phyloP scores from a whole-genome alignment of 306 rosid species.

The Cicer yamashitae region DNA sequence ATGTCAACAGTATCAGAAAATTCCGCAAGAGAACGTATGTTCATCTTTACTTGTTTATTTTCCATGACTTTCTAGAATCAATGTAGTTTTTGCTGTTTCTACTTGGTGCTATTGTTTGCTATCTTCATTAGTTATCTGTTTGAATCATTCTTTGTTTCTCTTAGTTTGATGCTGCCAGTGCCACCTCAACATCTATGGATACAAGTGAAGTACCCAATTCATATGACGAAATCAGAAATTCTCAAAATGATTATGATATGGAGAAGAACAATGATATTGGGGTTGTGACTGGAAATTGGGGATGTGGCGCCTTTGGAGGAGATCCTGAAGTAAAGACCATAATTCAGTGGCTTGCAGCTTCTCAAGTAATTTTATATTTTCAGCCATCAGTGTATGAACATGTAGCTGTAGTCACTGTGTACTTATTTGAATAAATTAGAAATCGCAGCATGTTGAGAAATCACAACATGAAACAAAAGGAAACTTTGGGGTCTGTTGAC shows the following conservation, averaged over 20 bases:
- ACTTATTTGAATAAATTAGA: conserved; percentile 6
- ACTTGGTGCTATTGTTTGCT: not conserved
- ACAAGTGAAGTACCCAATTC: conserved; percentile 43
- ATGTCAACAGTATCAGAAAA: conserved; percentile 49
- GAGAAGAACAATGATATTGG: conserved; percentile 56
- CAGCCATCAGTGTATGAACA: not conserved
- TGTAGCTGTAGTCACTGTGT: not conserved
- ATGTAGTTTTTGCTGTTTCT: not conserved
- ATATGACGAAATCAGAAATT: conserved; percentile 37
- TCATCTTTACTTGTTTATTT: conserved; percentile 45
- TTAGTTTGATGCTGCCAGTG: conserved; percentile 50
- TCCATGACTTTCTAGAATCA: conserved; percentile 16
- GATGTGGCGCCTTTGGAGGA: conserved; percentile 97
- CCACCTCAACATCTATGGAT: conserved; percentile 49
- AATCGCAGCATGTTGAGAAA: not conserved
- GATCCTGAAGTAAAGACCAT: conserved; percentile 89
- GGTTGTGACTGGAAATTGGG: conserved; percentile 95
- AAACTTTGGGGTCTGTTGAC: not conserved
- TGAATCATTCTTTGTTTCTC: conserved; percentile 33
- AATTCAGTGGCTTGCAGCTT: conserved; percentile 96
- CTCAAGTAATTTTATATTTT: conserved; percentile 71
- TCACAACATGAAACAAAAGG: not conserved
- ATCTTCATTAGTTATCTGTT: conserved; percentile 31
- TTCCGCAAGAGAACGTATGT: conserved; percentile 49
- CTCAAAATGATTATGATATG: conserved; percentile 43